phyloP scores from a whole-genome alignment of 495 filamentous ascomycete genomes.

The Daldinia decipiens region DNA sequence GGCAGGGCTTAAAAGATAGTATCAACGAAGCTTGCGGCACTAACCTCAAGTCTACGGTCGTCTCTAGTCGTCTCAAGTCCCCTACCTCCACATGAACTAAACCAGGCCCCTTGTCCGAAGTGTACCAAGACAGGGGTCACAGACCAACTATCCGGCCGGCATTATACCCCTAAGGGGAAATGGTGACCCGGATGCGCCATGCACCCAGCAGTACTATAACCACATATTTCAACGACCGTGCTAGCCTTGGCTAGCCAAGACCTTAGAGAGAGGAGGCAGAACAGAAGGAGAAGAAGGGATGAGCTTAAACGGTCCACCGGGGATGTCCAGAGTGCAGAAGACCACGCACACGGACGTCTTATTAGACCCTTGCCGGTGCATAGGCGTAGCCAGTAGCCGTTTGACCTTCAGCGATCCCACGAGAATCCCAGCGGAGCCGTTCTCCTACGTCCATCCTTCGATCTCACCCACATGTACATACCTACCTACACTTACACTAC shows the following conservation, averaged over 20 bases:
- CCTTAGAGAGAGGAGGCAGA: constrained; percentile 27
- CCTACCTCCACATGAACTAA: constrained; percentile 46
- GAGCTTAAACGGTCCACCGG: constrained; percentile 48
- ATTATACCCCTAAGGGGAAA: constrained; percentile 47
- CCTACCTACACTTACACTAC: neutral
- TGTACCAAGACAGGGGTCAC: constrained; percentile 50
- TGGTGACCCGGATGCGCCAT: constrained; percentile 46
- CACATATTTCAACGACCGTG: constrained; percentile 33
- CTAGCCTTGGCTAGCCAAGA: constrained; percentile 39
- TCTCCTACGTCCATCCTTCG: constrained; percentile 46
- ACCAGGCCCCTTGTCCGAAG: constrained; percentile 47
- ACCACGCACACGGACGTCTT: constrained; percentile 46
- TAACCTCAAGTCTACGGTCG: constrained; percentile 55
- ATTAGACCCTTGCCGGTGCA: constrained; percentile 43
- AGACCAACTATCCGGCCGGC: constrained; percentile 48
- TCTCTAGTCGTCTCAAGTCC: constrained; percentile 64
- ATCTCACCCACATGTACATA: constrained; percentile 44
- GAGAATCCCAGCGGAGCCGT: constrained; percentile 47
- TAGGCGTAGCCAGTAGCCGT: constrained; percentile 46
- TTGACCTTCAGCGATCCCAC: constrained; percentile 47
- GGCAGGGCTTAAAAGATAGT: constrained; percentile 47
- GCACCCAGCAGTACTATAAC: constrained; percentile 40
- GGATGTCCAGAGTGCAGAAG: constrained; percentile 45
- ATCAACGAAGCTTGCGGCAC: constrained; percentile 51
- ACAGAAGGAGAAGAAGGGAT: constrained; percentile 41